Conservation (phyloP, 495 filamentous ascomycete genomes). For the Pyrenopolyporus hunteri region DNA sequence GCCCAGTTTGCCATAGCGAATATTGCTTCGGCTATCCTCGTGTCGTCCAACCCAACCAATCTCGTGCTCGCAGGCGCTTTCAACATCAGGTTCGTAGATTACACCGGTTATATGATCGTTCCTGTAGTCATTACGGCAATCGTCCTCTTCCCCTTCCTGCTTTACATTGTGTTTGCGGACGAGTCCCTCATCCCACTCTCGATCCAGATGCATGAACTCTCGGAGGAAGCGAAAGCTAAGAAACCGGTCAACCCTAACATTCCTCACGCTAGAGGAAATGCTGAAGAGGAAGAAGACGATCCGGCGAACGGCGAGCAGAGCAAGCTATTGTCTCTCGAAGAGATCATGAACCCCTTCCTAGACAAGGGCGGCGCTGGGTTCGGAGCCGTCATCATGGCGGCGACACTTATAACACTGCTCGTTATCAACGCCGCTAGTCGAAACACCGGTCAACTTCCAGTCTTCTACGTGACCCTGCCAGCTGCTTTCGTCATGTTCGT, state of each 20-base stretch:
- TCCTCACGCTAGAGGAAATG: constrained; percentile 61
- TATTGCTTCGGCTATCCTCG: constrained; percentile 69
- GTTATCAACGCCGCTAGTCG: constrained; percentile 63
- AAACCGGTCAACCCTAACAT: constrained; percentile 72
- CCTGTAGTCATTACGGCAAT: constrained; percentile 67
- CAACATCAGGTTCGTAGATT: constrained; percentile 67
- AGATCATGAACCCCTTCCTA: constrained; percentile 73
- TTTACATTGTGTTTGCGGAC: constrained; percentile 67
- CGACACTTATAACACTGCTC: constrained; percentile 63
- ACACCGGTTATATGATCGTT: constrained; percentile 73
- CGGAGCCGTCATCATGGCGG: constrained; percentile 65
- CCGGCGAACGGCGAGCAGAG: constrained; percentile 52
- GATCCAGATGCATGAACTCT: constrained; percentile 69
- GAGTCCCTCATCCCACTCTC: constrained; percentile 64
- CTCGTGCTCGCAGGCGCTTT: constrained; percentile 74
- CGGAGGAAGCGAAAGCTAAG: constrained; percentile 57
- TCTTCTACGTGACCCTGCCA: constrained; percentile 67
- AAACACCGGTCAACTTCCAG: constrained; percentile 51
- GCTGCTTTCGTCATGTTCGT: constrained; percentile 67
- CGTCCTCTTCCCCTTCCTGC: constrained; percentile 66
- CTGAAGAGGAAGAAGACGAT: constrained; percentile 58
- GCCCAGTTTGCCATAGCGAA: constrained; percentile 73
- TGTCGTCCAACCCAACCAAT: constrained; percentile 75
- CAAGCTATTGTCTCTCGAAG: constrained; percentile 64
- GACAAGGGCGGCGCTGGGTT: constrained; percentile 67